phyloP scores from a whole-genome alignment of 768 basidiomycete species.

The Suillus fuscotomentosus region DNA sequence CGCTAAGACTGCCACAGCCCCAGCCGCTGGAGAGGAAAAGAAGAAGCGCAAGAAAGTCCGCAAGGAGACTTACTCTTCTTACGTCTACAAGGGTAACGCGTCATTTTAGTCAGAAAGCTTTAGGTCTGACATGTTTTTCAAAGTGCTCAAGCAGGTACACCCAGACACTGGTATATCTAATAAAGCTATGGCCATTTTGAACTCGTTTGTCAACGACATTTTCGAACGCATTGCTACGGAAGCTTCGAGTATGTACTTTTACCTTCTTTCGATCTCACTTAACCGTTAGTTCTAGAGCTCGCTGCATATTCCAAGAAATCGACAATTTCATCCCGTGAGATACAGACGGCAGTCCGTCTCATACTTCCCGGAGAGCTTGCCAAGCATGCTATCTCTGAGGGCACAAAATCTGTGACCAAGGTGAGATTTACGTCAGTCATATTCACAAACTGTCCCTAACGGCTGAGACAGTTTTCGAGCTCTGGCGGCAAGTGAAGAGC shows the following conservation, averaged over 20 bases:
- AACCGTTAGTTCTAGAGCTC: constrained; percentile 58
- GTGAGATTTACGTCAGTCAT: constrained; percentile 33
- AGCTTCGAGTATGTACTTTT: constrained; percentile 68
- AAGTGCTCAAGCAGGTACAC: constrained; percentile 96
- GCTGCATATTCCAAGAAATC: constrained; percentile 98
- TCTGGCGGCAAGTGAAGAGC: constrained; percentile 59
- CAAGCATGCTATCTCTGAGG: constrained; percentile 75
- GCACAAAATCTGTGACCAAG: constrained; percentile 90
- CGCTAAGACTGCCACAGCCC: constrained; percentile 48
- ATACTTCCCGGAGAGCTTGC: constrained; percentile 96
- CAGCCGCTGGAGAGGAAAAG: constrained; percentile 69
- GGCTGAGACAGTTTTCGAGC: constrained; percentile 60
- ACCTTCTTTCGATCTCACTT: constrained; percentile 1
- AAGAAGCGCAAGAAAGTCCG: constrained; percentile 83
- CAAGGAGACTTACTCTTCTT: constrained; percentile 93
- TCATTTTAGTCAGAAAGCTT: background rate
- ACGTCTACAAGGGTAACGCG: constrained; percentile 84
- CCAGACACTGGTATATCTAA: constrained; percentile 99
- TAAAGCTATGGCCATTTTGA: constrained; percentile 97
- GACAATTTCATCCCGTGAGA: constrained; percentile 97
- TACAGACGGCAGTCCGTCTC: constrained; percentile 94
- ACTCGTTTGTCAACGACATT: constrained; percentile 95
- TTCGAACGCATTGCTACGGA: constrained; percentile 92
- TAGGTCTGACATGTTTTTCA: constrained; percentile 6
- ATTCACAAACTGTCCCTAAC: constrained; percentile 9